phyloP scores from a whole-genome alignment of 768 basidiomycete species.

The Sarcomyxa edulis region DNA sequence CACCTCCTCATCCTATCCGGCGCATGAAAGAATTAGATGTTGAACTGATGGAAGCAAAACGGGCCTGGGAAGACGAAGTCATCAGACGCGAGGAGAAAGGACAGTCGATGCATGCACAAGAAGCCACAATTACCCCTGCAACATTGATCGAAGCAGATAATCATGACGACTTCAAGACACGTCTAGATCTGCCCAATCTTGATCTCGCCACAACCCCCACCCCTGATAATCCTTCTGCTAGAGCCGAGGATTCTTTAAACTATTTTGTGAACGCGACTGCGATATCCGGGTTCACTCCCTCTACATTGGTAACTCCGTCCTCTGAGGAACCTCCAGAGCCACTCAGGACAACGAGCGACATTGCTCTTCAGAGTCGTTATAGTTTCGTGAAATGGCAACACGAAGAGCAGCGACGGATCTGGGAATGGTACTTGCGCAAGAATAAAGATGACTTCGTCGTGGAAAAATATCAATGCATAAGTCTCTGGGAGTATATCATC shows the following conservation, averaged over 20 bases:
- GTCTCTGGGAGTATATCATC: conserved; percentile 74
- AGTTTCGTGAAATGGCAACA: conserved; percentile 72
- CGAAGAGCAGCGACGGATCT: conserved; percentile 82
- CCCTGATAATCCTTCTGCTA: conserved; percentile 23
- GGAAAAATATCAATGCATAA: conserved; percentile 90
- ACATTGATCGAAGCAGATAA: conserved; percentile 19
- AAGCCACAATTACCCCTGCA: conserved; percentile 32
- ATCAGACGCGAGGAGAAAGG: conserved; percentile 68
- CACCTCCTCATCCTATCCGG: conserved; percentile 83
- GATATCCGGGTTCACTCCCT: conserved; percentile 12
- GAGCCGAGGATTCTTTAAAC: too few species aligned
- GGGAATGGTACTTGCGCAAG: conserved; percentile 93
- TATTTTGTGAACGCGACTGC: too few species aligned
- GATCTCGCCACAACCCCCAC: conserved; percentile 29
- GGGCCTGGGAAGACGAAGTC: conserved; percentile 85
- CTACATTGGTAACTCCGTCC: conserved; percentile 21
- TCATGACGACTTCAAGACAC: conserved; percentile 54
- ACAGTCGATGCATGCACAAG: conserved; percentile 35
- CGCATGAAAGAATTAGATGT: conserved; percentile 88
- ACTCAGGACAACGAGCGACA: conserved; percentile 63
- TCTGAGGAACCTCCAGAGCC: conserved; percentile 34
- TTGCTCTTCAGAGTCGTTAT: conserved; percentile 68
- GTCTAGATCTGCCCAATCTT: too few species aligned
- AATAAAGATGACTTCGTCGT: conserved; percentile 84
- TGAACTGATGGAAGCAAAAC: conserved; percentile 61